Evolutionary conservation across 257 asterid genomes (phyloP).

Genomic region (Osmanthus fragrans): DNA sequence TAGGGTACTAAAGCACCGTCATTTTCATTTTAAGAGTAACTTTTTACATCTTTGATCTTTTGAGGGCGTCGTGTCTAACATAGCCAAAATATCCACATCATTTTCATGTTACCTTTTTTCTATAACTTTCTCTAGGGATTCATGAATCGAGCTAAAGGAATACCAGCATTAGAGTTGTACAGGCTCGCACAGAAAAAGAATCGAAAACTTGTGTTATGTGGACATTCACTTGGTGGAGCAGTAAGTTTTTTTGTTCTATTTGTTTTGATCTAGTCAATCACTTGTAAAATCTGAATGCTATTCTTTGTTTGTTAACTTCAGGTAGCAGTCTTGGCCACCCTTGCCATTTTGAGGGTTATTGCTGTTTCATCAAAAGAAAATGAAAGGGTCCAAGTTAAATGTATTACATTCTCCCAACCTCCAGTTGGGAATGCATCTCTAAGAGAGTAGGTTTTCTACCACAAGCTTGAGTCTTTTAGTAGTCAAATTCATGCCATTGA

Average conservation of each 20-base stretch:
- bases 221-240: constrained; percentile 98
- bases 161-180: constrained; percentile 92
- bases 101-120: background rate
- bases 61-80: background rate
- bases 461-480: constrained; percentile 18
- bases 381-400: constrained; percentile 88
- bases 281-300: constrained; percentile 8
- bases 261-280: constrained; percentile 16
- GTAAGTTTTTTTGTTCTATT: constrained; percentile 43
- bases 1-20: constrained; percentile 55
- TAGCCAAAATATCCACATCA: constrained; percentile 16
- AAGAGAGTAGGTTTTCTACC: constrained; percentile 65
- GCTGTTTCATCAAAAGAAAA: constrained; percentile 77
- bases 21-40: constrained; percentile 22
- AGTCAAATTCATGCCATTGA: constrained; percentile 14
- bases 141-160: constrained; percentile 99
- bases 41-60: constrained; percentile 12
- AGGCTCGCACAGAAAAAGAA: constrained; percentile 94
- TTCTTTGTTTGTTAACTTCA: constrained; percentile 33
- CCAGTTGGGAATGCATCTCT: constrained; percentile 99
- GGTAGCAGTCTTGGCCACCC: constrained; percentile 98
- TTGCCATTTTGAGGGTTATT: constrained; percentile 88
- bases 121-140: constrained; percentile 65
- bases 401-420: constrained; percentile 98
- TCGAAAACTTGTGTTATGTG: constrained; percentile 83